Evolutionary conservation across 1,284 basidiomycete species (phyloP).

Genomic region (Puccinia triticina): DNA sequence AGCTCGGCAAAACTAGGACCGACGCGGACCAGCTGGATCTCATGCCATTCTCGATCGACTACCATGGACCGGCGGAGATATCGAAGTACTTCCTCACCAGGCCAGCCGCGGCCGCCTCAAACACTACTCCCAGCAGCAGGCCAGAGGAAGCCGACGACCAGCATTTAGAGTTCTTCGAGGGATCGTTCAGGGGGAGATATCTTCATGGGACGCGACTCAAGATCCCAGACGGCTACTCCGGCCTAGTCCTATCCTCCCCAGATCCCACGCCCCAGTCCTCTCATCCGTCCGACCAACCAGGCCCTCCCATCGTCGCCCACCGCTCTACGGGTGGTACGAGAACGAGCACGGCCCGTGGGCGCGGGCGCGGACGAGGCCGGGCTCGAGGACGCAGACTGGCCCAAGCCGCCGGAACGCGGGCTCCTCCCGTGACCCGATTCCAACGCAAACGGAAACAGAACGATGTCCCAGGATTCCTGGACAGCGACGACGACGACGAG

Average conservation of each 20-base stretch:
- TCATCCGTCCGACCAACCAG: not conserved
- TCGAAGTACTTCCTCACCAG: conserved; percentile 20
- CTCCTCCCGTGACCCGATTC: not conserved
- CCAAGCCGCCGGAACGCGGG: conserved; percentile 2
- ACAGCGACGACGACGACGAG: not conserved
- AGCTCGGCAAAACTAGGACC: not conserved
- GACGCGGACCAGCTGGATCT: conserved; percentile 1
- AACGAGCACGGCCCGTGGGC: not conserved
- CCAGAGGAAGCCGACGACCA: not conserved
- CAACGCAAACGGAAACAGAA: conserved; percentile 10
- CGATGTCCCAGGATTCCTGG: not conserved
- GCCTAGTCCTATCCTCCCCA: not conserved
- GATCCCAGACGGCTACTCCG: conserved; percentile 27
- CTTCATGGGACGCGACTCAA: conserved; percentile 30
- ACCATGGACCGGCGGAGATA: conserved; percentile 21
- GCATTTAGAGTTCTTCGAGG: not conserved
- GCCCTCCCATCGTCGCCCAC: not conserved
- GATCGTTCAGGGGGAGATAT: conserved; percentile 32
- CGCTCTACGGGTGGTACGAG: not conserved
- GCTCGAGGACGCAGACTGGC: not conserved
- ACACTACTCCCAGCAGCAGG: not conserved
- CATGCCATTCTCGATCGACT: conserved; percentile 42
- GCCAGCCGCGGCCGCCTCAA: not conserved
- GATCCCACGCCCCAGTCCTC: not conserved
- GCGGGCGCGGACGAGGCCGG: conserved; percentile 5